A percentile compares a stretch with the other conserved stretches of the same genome.
Evolutionary conservation across 768 basidiomycete genomes (phyloP).

Genomic region (Amanita brunnescens): DNA sequence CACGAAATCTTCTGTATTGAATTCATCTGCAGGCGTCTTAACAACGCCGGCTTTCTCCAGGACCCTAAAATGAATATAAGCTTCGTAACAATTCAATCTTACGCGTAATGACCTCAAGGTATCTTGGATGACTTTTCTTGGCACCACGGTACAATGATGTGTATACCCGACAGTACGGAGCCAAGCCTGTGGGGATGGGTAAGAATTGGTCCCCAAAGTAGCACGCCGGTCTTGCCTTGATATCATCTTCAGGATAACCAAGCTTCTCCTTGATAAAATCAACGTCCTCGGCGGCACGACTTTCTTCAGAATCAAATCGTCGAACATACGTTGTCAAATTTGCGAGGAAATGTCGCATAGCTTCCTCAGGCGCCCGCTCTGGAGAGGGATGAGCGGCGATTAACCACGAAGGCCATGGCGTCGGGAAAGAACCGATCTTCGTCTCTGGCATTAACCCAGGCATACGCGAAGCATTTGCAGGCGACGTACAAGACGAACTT

Average conservation of each 20-base stretch:
- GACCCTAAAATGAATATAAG: slow-evolving; percentile 33
- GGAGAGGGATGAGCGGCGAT: slow-evolving; percentile 76
- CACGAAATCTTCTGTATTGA: slow-evolving; percentile 49
- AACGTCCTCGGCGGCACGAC: slow-evolving; percentile 49
- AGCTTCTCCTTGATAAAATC: slow-evolving; percentile 74
- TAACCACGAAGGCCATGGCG: slow-evolving; percentile 97
- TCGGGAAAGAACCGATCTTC: slow-evolving; percentile 78
- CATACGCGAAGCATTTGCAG: slow-evolving; percentile 8
- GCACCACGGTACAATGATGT: slow-evolving; percentile 51
- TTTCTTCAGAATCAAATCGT: slow-evolving; percentile 52
- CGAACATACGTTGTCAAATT: slow-evolving; percentile 57
- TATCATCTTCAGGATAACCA: slow-evolving; percentile 75
- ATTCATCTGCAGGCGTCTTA: slow-evolving; percentile 43
- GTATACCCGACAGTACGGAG: slow-evolving; percentile 74
- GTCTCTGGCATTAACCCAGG: not conserved
- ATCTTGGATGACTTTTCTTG: slow-evolving; percentile 53
- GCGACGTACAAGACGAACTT: slow-evolving; percentile 72
- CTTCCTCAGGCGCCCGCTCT: slow-evolving; percentile 41
- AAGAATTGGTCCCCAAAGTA: not conserved
- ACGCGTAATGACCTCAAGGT: slow-evolving; percentile 52
- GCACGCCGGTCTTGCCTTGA: slow-evolving; percentile 40
- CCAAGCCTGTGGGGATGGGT: slow-evolving; percentile 53
- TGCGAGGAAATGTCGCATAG: slow-evolving; percentile 51
- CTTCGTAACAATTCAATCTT: slow-evolving; percentile 2
- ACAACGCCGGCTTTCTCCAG: slow-evolving; percentile 75